Evolutionary conservation across 208 protist species (phyloP), one percentile per base, ranked within the genome.

Genomic region (Lotmaria passim): DNA sequence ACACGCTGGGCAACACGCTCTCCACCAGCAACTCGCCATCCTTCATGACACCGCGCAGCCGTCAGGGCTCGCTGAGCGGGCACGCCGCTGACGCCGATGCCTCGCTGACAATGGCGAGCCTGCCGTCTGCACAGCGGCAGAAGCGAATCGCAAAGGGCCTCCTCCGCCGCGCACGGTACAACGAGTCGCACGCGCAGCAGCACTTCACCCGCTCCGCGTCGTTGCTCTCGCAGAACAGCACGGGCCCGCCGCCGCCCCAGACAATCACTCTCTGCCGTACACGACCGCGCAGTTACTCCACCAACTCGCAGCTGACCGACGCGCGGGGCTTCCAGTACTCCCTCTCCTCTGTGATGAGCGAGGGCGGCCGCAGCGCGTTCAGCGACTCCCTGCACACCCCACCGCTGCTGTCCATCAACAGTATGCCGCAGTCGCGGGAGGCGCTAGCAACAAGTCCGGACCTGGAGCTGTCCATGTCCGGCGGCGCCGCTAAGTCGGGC

Each of bases 121-220:
- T 44, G 31, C 57, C 62, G 36, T 79, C 76, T 21, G 53, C 69
- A 10, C 75, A 77, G 44, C 79, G 68, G 17, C 75, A 77, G 39
- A 78, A 82, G 69, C 75, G 73, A 11, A 87, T 76, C 21, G 82
- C 79, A 4, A 85, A 79, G 41, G 82, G 78, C 1, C 63, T 87
- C 12, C 72, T 87, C 23, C 78, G 82, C 7, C 82, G 75, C 0
- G 82, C 82, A 3, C 78, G 79, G 7, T 84, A 70, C 67, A 87
- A 87, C 74, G 76, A 79, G 58, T 57, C 65, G 4, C 73, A 71
- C 39, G 34, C 43, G 17, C 17, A 56, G 38, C 30, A 43, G 43
- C 31, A 41, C 50, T 56, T 30, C 17, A 66, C 65, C 41, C 70
- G 70, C 38, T 65, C 70, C 30, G 41, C 39, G 17, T 68, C 63